These are phyloP conservation scores for Fusarium pseudoanthophilum DNA, from an alignment of 2,329 filamentous ascomycete genomes.

Conservation along the genomic window DNA sequence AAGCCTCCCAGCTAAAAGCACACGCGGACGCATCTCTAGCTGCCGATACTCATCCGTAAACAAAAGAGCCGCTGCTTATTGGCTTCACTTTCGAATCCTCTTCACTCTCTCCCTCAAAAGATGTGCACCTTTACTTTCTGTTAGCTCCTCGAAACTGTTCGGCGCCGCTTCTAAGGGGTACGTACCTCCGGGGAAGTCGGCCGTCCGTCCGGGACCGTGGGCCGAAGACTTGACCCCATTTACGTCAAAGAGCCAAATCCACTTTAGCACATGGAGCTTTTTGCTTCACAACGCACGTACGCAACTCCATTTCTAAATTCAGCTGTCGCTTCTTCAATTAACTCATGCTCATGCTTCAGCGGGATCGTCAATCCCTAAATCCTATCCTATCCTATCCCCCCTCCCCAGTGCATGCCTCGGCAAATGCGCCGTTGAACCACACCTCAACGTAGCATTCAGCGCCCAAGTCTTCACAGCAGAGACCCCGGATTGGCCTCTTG, in stretches of 20 bases:
- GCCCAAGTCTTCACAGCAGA: neutral
- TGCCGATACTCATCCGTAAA: conserved; percentile 26
- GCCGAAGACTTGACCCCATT: conserved; percentile 22
- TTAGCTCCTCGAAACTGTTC: neutral
- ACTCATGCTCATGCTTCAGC: conserved; percentile 12
- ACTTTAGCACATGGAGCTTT: conserved; percentile 8
- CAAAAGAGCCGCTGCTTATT: conserved; percentile 7
- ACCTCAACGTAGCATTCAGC: conserved; percentile 26
- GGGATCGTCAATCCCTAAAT: conserved; percentile 24
- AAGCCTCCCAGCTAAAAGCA: conserved; percentile 21
- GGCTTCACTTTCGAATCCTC: conserved; percentile 10
- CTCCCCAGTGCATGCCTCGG: conserved; percentile 25
- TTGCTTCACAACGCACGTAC: conserved; percentile 13
- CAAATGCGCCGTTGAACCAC: conserved; percentile 37
- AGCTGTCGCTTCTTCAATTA: conserved; percentile 3
- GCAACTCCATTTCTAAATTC: conserved; percentile 29
- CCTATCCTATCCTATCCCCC: neutral
- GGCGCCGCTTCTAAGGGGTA: conserved; percentile 25
- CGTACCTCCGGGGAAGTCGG: conserved; percentile 32
- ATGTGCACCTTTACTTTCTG: neutral
- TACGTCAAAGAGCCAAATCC: conserved; percentile 23
- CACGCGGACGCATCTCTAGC: conserved; percentile 35
- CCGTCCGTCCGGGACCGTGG: conserved; percentile 21
- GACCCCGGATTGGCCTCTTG: conserved; percentile 25
- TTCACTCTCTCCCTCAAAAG: neutral